phyloP scores from a whole-genome alignment of 1,139 yeast genomes.

The Nakaseomyces uthaithaninus region DNA sequence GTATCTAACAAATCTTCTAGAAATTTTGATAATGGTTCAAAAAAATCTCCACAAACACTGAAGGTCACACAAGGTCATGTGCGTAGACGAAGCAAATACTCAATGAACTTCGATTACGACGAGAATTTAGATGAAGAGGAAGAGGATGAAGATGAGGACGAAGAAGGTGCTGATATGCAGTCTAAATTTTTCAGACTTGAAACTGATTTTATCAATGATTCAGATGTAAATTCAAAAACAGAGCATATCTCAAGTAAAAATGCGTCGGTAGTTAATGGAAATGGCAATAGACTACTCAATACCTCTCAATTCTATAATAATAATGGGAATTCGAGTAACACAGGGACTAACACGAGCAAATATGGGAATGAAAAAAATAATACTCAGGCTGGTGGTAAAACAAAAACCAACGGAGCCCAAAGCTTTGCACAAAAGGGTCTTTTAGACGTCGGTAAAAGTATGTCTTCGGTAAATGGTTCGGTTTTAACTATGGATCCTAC shows the following conservation, averaged over 20 bases:
- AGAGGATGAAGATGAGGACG: slow-evolving; percentile 31
- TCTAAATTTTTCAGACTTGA: slow-evolving; percentile 23
- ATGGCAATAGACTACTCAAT: slow-evolving; percentile 8
- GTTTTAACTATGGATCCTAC: not conserved
- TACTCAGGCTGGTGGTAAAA: not conserved
- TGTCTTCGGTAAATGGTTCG: slow-evolving; percentile 1
- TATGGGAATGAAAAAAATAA: not conserved
- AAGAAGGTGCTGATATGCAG: slow-evolving; percentile 23
- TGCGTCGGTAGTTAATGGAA: slow-evolving; percentile 5
- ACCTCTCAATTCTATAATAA: not conserved
- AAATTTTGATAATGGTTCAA: not conserved
- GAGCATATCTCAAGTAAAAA: not conserved
- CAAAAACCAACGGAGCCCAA: not conserved
- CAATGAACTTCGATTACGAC: slow-evolving; percentile 28
- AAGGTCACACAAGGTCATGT: not conserved
- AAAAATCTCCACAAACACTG: not conserved
- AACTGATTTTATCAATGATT: slow-evolving; percentile 1
- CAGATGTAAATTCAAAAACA: not conserved
- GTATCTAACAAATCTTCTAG: slow-evolving; percentile 4
- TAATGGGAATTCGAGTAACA: slow-evolving; percentile 8
- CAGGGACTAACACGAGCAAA: slow-evolving; percentile 5
- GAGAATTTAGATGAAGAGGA: slow-evolving; percentile 28
- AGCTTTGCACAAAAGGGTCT: not conserved
- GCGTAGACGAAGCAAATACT: slow-evolving; percentile 15
- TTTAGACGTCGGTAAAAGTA: slow-evolving; percentile 1